A percentile compares a stretch with the other conserved stretches of the same genome.
phyloP scores from a whole-genome alignment of 106 monocot genomes.

The Chionographis japonica region DNA sequence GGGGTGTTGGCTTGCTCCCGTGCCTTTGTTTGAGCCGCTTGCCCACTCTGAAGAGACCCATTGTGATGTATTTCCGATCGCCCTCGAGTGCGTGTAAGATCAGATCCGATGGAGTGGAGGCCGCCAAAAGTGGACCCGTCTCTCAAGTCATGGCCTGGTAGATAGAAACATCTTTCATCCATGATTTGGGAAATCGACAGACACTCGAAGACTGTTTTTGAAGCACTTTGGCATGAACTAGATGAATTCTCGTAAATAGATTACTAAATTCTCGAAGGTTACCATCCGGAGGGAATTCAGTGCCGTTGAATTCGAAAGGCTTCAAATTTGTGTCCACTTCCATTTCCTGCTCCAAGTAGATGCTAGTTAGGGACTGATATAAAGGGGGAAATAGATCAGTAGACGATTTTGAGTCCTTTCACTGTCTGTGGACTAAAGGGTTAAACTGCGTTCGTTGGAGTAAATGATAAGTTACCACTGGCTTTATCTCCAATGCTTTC shows the following conservation, averaged over 20 bases:
- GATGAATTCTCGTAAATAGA: background rate
- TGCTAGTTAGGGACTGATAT: background rate
- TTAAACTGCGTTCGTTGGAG: background rate
- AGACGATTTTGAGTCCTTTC: no score
- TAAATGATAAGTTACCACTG: conserved; percentile 24
- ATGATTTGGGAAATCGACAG: background rate
- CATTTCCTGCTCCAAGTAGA: conserved; percentile 29
- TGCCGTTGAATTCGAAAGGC: conserved; percentile 40
- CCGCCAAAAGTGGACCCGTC: conserved; percentile 77
- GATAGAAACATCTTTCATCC: background rate
- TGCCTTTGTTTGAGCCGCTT: conserved; percentile 6
- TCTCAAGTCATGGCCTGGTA: conserved; percentile 28
- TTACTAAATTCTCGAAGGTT: conserved; percentile 1
- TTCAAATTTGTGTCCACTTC: conserved; percentile 16
- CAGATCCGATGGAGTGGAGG: conserved; percentile 90
- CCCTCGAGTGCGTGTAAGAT: conserved; percentile 72
- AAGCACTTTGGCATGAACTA: background rate
- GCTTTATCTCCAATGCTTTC: conserved; percentile 43
- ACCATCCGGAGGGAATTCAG: conserved; percentile 31
- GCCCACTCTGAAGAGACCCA: conserved; percentile 29
- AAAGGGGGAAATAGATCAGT: background rate
- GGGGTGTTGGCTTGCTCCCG: conserved; percentile 52
- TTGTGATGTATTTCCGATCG: conserved; percentile 35
- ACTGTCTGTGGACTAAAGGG: background rate
- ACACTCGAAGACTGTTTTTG: background rate